phyloP scores from a whole-genome alignment of 2,329 filamentous ascomycete species.

The Metarhizium album region DNA sequence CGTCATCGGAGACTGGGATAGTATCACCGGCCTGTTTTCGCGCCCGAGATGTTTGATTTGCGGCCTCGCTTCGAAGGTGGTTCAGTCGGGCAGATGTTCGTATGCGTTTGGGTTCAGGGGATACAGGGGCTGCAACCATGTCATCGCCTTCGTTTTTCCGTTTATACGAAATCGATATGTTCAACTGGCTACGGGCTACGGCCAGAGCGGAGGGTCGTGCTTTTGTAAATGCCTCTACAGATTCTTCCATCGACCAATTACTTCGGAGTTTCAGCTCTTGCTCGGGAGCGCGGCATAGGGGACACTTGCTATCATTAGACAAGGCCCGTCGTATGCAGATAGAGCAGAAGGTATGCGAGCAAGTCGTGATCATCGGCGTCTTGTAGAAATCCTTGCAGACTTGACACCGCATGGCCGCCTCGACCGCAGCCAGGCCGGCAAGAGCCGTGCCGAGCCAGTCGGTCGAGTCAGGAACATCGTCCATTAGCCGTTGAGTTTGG shows the following conservation, averaged over 20 bases:
- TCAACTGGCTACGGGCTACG: conserved; percentile 40
- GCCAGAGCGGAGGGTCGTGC: conserved; percentile 52
- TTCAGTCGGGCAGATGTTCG: conserved; percentile 41
- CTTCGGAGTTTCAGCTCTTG: conserved; percentile 77
- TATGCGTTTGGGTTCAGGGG: conserved; percentile 34
- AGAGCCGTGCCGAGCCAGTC: conserved; percentile 72
- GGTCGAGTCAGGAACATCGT: conserved; percentile 60
- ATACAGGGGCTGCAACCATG: conserved; percentile 14
- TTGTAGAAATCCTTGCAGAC: conserved; percentile 97
- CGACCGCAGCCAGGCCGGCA: conserved; percentile 56
- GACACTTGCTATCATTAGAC: conserved; percentile 75
- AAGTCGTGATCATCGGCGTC: conserved; percentile 90
- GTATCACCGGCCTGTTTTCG: neutral
- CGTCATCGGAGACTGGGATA: conserved; percentile 4
- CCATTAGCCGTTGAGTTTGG: conserved; percentile 17
- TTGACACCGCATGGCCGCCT: conserved; percentile 82
- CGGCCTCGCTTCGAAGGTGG: conserved; percentile 28
- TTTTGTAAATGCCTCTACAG: conserved; percentile 66
- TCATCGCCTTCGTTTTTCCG: conserved; percentile 34
- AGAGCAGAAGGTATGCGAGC: conserved; percentile 93
- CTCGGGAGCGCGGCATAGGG: conserved; percentile 65
- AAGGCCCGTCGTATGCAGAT: conserved; percentile 85
- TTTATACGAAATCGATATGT: conserved; percentile 30
- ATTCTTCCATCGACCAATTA: conserved; percentile 77
- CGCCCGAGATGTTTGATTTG: conserved; percentile 4